Percentiles rank a stretch among this genome's conserved stretches.
These are phyloP conservation scores for Mallotus nudiflorus DNA, from an alignment of 345 rosid genomes.

Conservation along the genomic window DNA sequence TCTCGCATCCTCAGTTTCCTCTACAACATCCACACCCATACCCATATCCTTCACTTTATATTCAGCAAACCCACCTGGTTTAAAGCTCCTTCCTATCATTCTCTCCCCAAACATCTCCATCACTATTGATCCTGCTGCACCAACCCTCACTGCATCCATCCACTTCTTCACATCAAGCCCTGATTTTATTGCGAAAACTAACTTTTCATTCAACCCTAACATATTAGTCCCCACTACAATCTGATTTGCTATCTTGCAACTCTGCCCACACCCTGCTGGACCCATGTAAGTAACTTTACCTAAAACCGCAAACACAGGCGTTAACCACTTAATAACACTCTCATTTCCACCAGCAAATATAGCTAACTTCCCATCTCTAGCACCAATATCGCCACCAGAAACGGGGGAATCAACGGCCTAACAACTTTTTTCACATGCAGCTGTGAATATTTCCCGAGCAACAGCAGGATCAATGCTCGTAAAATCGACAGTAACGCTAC, in stretches of 20 bases:
- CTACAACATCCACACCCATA: slow-evolving; percentile 60
- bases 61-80: slow-evolving; percentile 71
- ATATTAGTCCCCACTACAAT: slow-evolving; percentile 65
- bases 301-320: slow-evolving; percentile 53
- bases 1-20: slow-evolving; percentile 43
- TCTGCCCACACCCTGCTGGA: slow-evolving; percentile 70
- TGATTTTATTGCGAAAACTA: slow-evolving; percentile 61
- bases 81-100: slow-evolving; percentile 60
- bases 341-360: slow-evolving; percentile 71
- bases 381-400: slow-evolving; percentile 71
- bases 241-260: slow-evolving; percentile 79
- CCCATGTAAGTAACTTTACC: slow-evolving; percentile 71
- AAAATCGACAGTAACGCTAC: slow-evolving; percentile 63
- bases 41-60: slow-evolving; percentile 90
- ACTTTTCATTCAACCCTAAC: slow-evolving; percentile 74
- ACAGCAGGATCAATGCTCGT: slow-evolving; percentile 66
- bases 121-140: slow-evolving; percentile 65
- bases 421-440: slow-evolving; percentile 47
- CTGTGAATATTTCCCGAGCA: slow-evolving; percentile 56
- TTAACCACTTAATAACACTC: slow-evolving; percentile 55
- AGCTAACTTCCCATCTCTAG: slow-evolving; percentile 61
- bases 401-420: slow-evolving; percentile 84
- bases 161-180: slow-evolving; percentile 59
- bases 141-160: slow-evolving; percentile 51
- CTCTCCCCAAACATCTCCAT: slow-evolving; percentile 74